A percentile compares a stretch with the other conserved stretches of the same genome.
phyloP scores from a whole-genome alignment of 495 filamentous ascomycete species.

The Coniosporium apollinis region DNA sequence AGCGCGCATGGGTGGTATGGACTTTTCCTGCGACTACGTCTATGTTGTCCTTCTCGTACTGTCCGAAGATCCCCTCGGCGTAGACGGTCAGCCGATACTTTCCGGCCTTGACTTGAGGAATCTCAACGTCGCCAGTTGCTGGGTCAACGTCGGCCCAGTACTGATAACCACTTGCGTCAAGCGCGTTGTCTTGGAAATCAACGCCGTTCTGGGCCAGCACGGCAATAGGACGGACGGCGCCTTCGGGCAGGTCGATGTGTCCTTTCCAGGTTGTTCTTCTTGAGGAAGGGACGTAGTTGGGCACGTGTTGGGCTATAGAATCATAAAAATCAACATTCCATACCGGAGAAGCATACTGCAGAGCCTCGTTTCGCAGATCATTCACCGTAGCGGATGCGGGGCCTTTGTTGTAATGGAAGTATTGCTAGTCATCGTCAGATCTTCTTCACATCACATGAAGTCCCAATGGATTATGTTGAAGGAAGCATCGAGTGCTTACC shows the following conservation, averaged over 20 bases:
- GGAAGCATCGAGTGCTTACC: too few relatives aligned
- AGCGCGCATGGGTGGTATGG: constrained; percentile 20
- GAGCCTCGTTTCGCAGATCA: constrained; percentile 31
- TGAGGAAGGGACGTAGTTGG: constrained; percentile 32
- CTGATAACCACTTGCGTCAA: constrained; percentile 32
- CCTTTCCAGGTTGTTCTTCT: constrained; percentile 27
- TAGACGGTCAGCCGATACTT: constrained; percentile 40
- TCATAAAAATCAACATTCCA: constrained; percentile 41
- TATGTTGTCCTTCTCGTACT: constrained; percentile 30
- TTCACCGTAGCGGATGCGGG: constrained; percentile 24
- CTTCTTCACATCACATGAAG: too few relatives aligned
- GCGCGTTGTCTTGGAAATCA: constrained; percentile 41
- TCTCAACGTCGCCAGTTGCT: constrained; percentile 26
- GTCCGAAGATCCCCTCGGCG: constrained; percentile 38
- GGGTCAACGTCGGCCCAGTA: constrained; percentile 37
- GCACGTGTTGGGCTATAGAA: constrained; percentile 35
- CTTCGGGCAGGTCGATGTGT: constrained; percentile 28
- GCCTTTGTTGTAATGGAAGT: constrained; percentile 40
- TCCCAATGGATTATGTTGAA: too few relatives aligned
- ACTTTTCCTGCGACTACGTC: constrained; percentile 21
- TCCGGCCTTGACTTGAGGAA: constrained; percentile 32
- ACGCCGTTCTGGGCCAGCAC: constrained; percentile 33
- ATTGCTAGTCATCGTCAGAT: constrained; percentile 19
- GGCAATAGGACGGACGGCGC: constrained; percentile 30
- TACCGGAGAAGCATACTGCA: constrained; percentile 26